Evolutionary conservation across 441 rosid species (phyloP).

Genomic region (Pelargonium citronellum): DNA sequence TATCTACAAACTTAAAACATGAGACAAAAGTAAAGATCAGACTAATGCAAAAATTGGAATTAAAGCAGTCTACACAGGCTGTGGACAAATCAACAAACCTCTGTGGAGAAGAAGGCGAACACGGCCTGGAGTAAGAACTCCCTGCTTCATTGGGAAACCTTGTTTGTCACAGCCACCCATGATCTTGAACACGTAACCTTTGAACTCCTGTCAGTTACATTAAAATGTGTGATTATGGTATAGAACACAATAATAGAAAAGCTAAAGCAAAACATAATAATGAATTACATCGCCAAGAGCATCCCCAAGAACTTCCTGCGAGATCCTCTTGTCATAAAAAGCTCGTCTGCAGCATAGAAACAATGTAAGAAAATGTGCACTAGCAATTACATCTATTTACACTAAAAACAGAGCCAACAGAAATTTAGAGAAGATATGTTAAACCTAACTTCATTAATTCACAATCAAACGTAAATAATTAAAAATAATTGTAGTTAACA

Average conservation of each 20-base stretch:
- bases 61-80: too few relatives aligned
- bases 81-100: constrained; percentile 23
- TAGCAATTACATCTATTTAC: too few relatives aligned
- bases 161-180: constrained; percentile 55
- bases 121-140: constrained; percentile 45
- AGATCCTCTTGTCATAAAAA: constrained; percentile 44
- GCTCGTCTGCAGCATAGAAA: constrained; percentile 32
- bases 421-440: too few relatives aligned
- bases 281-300: constrained; percentile 38
- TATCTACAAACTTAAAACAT: too few relatives aligned
- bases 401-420: too few relatives aligned
- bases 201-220: constrained; percentile 34
- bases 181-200: constrained; percentile 48
- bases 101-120: constrained; percentile 42
- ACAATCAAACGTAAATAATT: too few relatives aligned
- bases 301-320: constrained; percentile 52
- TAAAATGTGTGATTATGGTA: not conserved
- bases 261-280: not conserved
- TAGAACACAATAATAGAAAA: not conserved
- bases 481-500: too few relatives aligned
- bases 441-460: too few relatives aligned
- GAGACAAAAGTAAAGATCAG: not conserved
- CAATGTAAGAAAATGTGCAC: not conserved
- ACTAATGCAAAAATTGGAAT: too few relatives aligned
- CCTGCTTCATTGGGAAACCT: constrained; percentile 59